phyloP scores from a whole-genome alignment of 208 protist species.

The Angomonas desouzai region DNA sequence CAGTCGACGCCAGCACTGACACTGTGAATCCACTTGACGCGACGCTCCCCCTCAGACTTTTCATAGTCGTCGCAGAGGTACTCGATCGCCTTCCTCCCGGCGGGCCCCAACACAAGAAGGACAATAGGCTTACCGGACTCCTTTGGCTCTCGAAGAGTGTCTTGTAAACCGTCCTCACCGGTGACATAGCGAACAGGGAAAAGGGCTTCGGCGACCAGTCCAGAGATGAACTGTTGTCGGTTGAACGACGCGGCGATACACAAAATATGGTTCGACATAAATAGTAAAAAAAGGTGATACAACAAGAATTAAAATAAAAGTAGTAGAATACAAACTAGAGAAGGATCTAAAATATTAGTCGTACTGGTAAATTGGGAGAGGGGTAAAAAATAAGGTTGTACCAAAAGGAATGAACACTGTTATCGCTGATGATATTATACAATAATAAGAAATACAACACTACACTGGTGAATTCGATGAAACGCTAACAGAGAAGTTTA shows the following conservation, averaged over 20 bases:
- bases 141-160: constrained; percentile 27
- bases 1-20: constrained; percentile 59
- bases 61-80: constrained; percentile 51
- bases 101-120: constrained; percentile 29
- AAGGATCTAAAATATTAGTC: constrained; percentile 1
- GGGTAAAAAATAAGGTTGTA: no score
- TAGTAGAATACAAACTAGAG: constrained; percentile 17
- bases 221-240: constrained; percentile 8
- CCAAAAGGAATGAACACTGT: no score
- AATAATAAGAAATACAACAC: neutral
- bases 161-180: neutral
- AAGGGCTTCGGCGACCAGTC: constrained; percentile 17
- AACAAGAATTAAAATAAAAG: constrained; percentile 15
- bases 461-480: neutral
- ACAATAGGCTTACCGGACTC: constrained; percentile 30
- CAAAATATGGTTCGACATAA: constrained; percentile 11
- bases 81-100: constrained; percentile 32
- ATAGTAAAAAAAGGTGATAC: constrained; percentile 10
- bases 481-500: neutral
- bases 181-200: constrained; percentile 22
- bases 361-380: no score
- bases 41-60: constrained; percentile 30
- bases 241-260: constrained; percentile 27
- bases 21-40: constrained; percentile 63
- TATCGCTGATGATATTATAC: no score